These are phyloP conservation scores for Cladophialophora psammophila DNA, from an alignment of 2,329 filamentous ascomycete genomes.

Conservation along the genomic window DNA sequence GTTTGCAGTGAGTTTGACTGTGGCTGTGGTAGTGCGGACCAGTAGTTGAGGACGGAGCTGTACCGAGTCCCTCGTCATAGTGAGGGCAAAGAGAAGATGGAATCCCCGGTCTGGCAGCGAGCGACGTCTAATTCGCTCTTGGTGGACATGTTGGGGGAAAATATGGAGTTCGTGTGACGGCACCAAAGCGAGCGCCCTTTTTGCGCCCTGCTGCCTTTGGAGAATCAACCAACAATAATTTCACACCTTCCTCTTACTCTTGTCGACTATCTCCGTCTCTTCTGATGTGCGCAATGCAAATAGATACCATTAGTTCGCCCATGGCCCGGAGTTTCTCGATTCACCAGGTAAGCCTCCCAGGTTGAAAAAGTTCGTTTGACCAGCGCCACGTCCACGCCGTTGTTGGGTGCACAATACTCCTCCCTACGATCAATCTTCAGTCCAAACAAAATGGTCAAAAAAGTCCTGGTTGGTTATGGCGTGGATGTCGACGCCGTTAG, in stretches of 20 bases:
- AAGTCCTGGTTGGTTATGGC: slow-evolving; percentile 34
- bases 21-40: too few species aligned
- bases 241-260: neutral
- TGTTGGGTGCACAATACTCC: neutral
- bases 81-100: too few species aligned
- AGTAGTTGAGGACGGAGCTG: too few species aligned
- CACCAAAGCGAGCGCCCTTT: neutral
- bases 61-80: too few species aligned
- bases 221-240: slow-evolving; percentile 8
- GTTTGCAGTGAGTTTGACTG: too few species aligned
- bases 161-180: neutral
- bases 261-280: slow-evolving; percentile 24
- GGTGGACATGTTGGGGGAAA: neutral
- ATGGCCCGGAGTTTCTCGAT: slow-evolving; percentile 9
- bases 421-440: neutral
- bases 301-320: slow-evolving; percentile 2
- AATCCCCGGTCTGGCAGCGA: too few species aligned
- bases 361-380: neutral
- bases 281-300: slow-evolving; percentile 4
- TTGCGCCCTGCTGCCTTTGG: neutral
- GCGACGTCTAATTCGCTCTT: too few species aligned
- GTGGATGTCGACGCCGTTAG: slow-evolving; percentile 38
- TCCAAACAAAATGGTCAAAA: slow-evolving; percentile 29
- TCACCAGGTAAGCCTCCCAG: slow-evolving; percentile 5
- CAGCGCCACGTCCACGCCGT: neutral